Conservation (phyloP, 2,329 filamentous ascomycete genomes). For the Diaporthe caulivora region DNA sequence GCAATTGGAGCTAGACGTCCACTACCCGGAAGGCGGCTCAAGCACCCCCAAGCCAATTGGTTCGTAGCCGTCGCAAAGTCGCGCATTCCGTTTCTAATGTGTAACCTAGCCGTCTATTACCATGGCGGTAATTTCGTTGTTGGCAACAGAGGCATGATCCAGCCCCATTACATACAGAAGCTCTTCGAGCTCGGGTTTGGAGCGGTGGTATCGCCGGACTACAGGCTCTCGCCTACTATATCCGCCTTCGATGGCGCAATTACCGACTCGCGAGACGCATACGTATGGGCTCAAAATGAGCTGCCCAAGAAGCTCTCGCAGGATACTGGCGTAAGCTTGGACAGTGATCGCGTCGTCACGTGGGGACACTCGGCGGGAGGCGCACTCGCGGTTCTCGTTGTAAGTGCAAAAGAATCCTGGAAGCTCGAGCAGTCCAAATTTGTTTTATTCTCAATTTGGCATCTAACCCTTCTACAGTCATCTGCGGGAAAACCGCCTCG, state of each 20-base stretch:
- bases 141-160: slow-evolving; percentile 2
- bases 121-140: slow-evolving; percentile 2
- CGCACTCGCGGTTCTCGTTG: neutral
- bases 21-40: neutral
- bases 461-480: neutral
- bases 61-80: neutral
- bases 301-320: neutral
- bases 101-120: neutral
- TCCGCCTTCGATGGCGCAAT: neutral
- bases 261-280: neutral
- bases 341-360: neutral
- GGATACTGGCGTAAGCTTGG: neutral
- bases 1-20: neutral
- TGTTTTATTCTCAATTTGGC: neutral
- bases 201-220: neutral
- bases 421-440: neutral
- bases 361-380: slow-evolving; percentile 10
- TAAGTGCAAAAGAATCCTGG: neutral
- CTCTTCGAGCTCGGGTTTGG: neutral
- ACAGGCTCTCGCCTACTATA: neutral
- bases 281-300: neutral
- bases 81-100: neutral
- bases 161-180: slow-evolving; percentile 4
- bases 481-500: neutral
- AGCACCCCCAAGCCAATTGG: slow-evolving; percentile 1